These are phyloP conservation scores for Hyphopichia buzzinii DNA, from an alignment of 1,139 yeast species.

Conservation along the genomic window DNA sequence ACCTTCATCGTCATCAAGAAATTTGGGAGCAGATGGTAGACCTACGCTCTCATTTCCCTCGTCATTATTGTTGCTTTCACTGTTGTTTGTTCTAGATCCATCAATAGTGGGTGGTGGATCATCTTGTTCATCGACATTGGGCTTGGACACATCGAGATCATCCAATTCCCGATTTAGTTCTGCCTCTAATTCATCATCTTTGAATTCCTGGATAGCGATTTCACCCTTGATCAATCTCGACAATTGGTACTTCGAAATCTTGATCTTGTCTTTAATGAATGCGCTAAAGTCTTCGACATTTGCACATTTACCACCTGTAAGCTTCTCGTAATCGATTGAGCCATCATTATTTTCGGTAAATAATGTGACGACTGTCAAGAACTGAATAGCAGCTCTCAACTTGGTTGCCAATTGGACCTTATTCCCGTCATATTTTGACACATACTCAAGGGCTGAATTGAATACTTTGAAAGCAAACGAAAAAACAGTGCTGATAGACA, in stretches of 20 bases:
- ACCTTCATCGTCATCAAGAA: slow-evolving; percentile 1
- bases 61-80: background rate
- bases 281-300: slow-evolving; percentile 24
- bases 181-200: slow-evolving; percentile 27
- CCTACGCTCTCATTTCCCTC: slow-evolving; percentile 6
- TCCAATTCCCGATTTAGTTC: slow-evolving; percentile 29
- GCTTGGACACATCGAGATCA: slow-evolving; percentile 6
- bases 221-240: slow-evolving; percentile 41
- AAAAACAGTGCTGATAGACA: slow-evolving; percentile 58
- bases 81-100: no score
- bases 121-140: slow-evolving; percentile 5
- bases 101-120: slow-evolving; percentile 3
- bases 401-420: slow-evolving; percentile 29
- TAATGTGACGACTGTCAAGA: slow-evolving; percentile 29
- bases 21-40: background rate
- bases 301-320: slow-evolving; percentile 32
- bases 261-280: slow-evolving; percentile 33
- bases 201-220: slow-evolving; percentile 22
- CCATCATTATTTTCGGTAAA: slow-evolving; percentile 26
- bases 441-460: slow-evolving; percentile 40
- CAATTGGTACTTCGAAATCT: slow-evolving; percentile 39
- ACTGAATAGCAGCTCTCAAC: slow-evolving; percentile 37
- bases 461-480: slow-evolving; percentile 63
- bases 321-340: slow-evolving; percentile 28
- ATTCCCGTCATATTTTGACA: slow-evolving; percentile 25